phyloP scores from a whole-genome alignment of 139 green algal genomes.

The Coelastrella sp. region DNA sequence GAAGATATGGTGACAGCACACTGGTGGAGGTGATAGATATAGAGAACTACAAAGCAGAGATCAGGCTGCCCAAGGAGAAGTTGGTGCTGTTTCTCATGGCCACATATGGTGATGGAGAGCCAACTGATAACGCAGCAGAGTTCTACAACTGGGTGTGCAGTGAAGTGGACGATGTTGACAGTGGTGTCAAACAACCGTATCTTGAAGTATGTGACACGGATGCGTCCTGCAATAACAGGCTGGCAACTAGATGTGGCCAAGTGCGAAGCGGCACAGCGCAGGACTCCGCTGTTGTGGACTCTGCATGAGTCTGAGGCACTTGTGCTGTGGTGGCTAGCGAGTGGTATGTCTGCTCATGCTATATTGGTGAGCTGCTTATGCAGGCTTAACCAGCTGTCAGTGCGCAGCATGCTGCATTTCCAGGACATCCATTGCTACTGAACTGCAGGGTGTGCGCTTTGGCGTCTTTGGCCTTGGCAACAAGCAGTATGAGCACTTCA shows the following conservation, averaged over 20 bases:
- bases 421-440: not conserved
- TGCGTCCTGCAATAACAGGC: not conserved
- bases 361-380: too few relatives aligned
- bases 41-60: conserved; percentile 70
- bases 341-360: too few relatives aligned
- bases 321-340: too few relatives aligned
- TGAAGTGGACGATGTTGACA: conserved; percentile 63
- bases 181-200: conserved; percentile 55
- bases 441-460: conserved; percentile 71
- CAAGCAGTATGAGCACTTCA: conserved; percentile 99
- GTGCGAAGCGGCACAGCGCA: too few relatives aligned
- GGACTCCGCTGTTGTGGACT: too few relatives aligned
- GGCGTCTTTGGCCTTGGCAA: conserved; percentile 97
- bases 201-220: conserved; percentile 63
- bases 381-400: too few relatives aligned
- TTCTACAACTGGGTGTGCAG: conserved; percentile 89
- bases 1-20: conserved; percentile 69
- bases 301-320: too few relatives aligned
- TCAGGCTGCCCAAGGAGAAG: conserved; percentile 74
- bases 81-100: conserved; percentile 88
- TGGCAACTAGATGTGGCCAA: not conserved
- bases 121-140: conserved; percentile 90
- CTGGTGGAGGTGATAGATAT: conserved; percentile 79
- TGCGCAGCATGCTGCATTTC: not conserved
- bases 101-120: conserved; percentile 98